Conservation (phyloP, 805 yeast species). For the Kazachstania kunashirensis region DNA sequence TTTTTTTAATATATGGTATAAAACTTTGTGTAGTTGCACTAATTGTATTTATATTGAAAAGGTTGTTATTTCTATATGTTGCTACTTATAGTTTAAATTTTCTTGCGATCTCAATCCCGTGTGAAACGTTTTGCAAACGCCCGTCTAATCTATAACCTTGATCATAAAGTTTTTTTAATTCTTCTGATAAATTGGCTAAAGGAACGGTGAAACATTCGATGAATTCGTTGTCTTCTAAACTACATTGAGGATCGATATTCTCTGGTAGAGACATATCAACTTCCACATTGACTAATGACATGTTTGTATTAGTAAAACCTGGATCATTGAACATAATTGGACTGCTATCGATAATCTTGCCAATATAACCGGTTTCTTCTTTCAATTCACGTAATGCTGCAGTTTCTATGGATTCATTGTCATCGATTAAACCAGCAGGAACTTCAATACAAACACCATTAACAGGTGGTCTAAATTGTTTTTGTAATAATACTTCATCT, state of each 20-base stretch:
- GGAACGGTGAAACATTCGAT: constrained; percentile 81
- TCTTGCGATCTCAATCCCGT: constrained; percentile 58
- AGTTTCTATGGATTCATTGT: constrained; percentile 60
- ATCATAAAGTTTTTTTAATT: constrained; percentile 39
- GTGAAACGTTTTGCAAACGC: constrained; percentile 75
- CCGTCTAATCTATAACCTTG: constrained; percentile 81
- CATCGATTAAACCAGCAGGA: constrained; percentile 93
- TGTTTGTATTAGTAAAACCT: constrained; percentile 83
- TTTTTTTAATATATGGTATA: constrained; percentile 13
- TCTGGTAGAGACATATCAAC: constrained; percentile 60
- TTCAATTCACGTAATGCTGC: constrained; percentile 82
- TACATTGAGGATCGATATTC: constrained; percentile 59
- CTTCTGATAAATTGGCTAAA: constrained; percentile 45
- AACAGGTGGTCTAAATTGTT: constrained; percentile 90
- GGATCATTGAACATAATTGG: constrained; percentile 65
- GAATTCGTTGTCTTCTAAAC: constrained; percentile 84
- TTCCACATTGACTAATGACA: constrained; percentile 67
- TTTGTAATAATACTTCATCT: constrained; percentile 55
- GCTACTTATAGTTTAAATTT: constrained; percentile 16
- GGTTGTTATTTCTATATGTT: too few relatives aligned
- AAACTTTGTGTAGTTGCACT: too few relatives aligned
- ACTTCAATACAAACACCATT: constrained; percentile 81
- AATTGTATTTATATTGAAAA: too few relatives aligned
- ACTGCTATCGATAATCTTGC: constrained; percentile 41
- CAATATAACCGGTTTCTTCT: constrained; percentile 91